These are phyloP conservation scores for Backusella luteola DNA, from an alignment of 192 early-diverging fungal species.

Conservation along the genomic window DNA sequence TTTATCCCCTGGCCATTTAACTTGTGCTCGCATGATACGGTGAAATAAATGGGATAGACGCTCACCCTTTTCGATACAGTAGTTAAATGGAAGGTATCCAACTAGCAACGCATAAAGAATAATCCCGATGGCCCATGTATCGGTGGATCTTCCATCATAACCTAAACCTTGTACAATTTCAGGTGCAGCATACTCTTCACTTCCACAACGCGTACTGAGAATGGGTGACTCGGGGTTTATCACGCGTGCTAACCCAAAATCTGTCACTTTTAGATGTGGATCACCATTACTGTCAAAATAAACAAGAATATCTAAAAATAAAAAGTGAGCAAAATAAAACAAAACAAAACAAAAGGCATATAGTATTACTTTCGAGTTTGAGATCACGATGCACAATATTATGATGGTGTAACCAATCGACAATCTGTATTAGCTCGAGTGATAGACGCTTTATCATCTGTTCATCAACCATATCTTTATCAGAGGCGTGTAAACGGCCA, in stretches of 20 bases:
- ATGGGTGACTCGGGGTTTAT: constrained; percentile 42
- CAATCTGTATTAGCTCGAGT: constrained; percentile 50
- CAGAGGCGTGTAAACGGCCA: constrained; percentile 15
- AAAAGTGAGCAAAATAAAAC: not conserved
- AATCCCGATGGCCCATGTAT: constrained; percentile 81
- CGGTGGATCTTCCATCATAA: constrained; percentile 68
- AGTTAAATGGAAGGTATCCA: constrained; percentile 74
- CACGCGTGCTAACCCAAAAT: constrained; percentile 58
- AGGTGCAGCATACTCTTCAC: constrained; percentile 77
- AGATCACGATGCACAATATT: constrained; percentile 64
- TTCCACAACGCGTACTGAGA: constrained; percentile 66
- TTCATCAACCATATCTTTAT: constrained; percentile 42
- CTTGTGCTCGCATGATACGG: constrained; percentile 61
- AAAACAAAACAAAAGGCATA: not conserved
- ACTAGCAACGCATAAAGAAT: constrained; percentile 74
- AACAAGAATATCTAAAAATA: constrained; percentile 40
- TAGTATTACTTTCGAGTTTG: constrained; percentile 56
- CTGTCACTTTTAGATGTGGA: constrained; percentile 61
- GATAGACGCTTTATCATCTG: constrained; percentile 44
- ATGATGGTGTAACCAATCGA: constrained; percentile 61
- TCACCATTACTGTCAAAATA: constrained; percentile 23
- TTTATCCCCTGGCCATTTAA: constrained; percentile 50
- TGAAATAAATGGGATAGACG: constrained; percentile 53
- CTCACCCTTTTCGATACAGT: constrained; percentile 50
- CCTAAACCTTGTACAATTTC: constrained; percentile 62